phyloP scores from a whole-genome alignment of 2,329 filamentous ascomycete species.

The Microascus cirrosus region DNA sequence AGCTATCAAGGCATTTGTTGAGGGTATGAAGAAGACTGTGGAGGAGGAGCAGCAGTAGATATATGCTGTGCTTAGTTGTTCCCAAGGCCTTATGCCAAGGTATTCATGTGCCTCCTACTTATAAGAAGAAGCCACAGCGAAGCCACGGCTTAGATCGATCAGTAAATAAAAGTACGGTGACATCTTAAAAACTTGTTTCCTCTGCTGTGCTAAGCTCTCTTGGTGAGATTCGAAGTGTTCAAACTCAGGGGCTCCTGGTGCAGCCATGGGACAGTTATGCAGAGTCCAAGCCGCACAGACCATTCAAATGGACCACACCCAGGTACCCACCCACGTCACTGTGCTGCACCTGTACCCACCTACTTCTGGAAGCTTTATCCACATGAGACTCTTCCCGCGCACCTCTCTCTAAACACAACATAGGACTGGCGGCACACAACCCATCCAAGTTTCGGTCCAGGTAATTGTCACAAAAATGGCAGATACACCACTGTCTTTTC shows the following conservation, averaged over 20 bases:
- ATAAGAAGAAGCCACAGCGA: neutral
- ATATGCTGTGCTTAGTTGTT: neutral
- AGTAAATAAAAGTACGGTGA: neutral
- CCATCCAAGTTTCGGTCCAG: neutral
- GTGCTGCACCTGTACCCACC: too few species aligned
- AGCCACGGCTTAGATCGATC: neutral
- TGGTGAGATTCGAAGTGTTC: too few species aligned
- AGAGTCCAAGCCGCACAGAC: too few species aligned
- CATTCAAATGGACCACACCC: too few species aligned
- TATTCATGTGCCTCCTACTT: neutral
- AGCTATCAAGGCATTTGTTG: slow-evolving; percentile 82
- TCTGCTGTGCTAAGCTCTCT: too few species aligned
- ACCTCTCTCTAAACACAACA: neutral
- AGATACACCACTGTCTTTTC: slow-evolving; percentile 25
- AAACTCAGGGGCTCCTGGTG: too few species aligned
- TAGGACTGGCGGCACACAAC: neutral
- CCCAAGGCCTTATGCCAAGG: neutral
- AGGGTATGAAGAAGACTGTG: slow-evolving; percentile 74
- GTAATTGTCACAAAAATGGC: neutral
- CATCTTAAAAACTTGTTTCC: neutral
- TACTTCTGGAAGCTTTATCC: too few species aligned
- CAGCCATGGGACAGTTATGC: too few species aligned
- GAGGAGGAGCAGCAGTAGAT: slow-evolving; percentile 14
- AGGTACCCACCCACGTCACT: too few species aligned
- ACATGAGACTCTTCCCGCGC: too few species aligned